Conservation (phyloP, 768 basidiomycete genomes). For the Suillus tomentosus region DNA sequence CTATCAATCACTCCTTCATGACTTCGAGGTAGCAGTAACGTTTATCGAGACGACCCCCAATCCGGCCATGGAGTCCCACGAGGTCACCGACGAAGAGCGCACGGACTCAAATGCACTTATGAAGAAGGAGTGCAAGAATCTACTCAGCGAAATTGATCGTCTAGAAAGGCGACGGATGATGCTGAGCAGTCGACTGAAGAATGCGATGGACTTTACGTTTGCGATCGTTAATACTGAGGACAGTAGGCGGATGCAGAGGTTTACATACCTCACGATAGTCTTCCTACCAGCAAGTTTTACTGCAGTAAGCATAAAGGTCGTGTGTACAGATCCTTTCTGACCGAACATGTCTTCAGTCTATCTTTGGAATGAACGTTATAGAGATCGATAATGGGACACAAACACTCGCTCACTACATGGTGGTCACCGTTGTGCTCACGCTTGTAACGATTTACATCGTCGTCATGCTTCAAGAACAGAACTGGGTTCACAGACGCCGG, state of each 20-base stretch:
- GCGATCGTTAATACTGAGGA: constrained; percentile 53
- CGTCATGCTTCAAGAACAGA: neutral
- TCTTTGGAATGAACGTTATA: too few species aligned
- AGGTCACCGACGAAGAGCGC: neutral
- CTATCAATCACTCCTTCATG: constrained; percentile 47
- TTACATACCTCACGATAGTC: constrained; percentile 53
- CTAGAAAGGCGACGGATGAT: constrained; percentile 13
- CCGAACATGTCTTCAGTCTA: too few species aligned
- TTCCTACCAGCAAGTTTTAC: constrained; percentile 51
- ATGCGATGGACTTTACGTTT: constrained; percentile 34
- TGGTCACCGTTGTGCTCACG: neutral
- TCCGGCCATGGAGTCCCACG: constrained; percentile 38
- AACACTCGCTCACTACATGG: neutral
- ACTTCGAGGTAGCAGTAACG: constrained; percentile 46
- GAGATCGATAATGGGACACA: too few species aligned
- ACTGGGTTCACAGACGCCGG: neutral
- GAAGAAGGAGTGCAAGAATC: constrained; percentile 9
- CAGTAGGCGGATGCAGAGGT: constrained; percentile 42
- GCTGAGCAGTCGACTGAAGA: constrained; percentile 19
- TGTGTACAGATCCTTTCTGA: too few species aligned
- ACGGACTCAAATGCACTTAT: constrained; percentile 25
- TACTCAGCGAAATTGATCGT: constrained; percentile 45
- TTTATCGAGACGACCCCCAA: constrained; percentile 48
- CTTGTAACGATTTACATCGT: neutral
- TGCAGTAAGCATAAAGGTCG: neutral